phyloP scores from a whole-genome alignment of 345 rosid genomes.

The Psidium friedrichsthalianum region DNA sequence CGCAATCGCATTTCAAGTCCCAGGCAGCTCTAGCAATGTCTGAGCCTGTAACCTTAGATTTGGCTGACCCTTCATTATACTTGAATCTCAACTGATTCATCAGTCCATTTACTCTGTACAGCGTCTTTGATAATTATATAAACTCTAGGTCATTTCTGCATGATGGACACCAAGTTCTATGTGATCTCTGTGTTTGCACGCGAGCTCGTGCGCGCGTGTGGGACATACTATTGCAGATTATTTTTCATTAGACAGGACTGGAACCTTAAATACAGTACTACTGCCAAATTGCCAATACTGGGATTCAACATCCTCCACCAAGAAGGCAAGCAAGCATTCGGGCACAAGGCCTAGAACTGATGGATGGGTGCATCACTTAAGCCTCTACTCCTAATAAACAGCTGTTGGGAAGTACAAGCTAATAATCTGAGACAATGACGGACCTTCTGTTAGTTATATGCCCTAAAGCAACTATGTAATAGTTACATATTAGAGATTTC shows the following conservation, averaged over 20 bases:
- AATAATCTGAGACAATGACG: background rate
- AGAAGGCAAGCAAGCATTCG: background rate
- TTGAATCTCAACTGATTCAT: background rate
- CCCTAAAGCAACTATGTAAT: too few species aligned
- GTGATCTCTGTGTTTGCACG: background rate
- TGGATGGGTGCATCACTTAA: background rate
- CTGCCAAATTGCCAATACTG: background rate
- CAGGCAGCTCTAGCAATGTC: background rate
- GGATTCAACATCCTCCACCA: background rate
- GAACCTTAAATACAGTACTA: background rate
- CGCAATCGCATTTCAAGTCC: background rate
- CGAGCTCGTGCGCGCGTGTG: background rate
- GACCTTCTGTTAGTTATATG: too few species aligned
- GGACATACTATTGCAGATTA: background rate
- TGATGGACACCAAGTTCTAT: background rate
- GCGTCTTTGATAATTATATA: background rate
- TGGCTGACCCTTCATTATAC: conserved; percentile 3
- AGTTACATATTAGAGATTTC: too few species aligned
- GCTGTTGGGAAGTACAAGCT: background rate
- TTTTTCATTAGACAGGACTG: background rate
- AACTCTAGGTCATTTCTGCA: background rate
- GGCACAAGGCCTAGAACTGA: background rate
- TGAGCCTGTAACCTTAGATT: background rate
- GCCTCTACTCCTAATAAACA: background rate
- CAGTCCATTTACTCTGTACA: background rate